Conservation (phyloP, 306 rosid genomes). For the Chamaecrista fasciculata region DNA sequence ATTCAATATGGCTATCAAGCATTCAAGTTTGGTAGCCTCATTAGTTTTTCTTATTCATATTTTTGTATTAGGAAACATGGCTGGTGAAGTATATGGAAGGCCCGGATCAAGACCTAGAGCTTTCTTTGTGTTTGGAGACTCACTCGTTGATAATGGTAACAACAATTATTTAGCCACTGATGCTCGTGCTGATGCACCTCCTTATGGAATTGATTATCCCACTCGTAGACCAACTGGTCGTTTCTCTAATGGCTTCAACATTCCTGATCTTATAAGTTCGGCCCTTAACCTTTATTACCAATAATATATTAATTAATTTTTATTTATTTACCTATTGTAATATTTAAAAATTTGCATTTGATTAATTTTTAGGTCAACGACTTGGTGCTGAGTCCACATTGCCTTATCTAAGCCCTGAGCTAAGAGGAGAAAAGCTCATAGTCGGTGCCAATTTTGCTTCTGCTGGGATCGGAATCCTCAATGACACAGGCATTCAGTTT, state of each 20-base stretch:
- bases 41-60: constrained; percentile 2
- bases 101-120: constrained; percentile 35
- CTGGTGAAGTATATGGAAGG: constrained; percentile 22
- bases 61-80: constrained; percentile 16
- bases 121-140: constrained; percentile 69
- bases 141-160: constrained; percentile 68
- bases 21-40: neutral
- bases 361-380: constrained; percentile 44
- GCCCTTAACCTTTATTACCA: too few relatives aligned
- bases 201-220: constrained; percentile 66
- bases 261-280: constrained; percentile 68
- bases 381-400: constrained; percentile 49
- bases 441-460: constrained; percentile 85
- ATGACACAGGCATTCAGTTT: constrained; percentile 82
- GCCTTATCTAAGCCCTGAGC: constrained; percentile 72
- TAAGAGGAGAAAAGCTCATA: constrained; percentile 55
- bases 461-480: constrained; percentile 76
- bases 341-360: too few relatives aligned
- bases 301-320: too few relatives aligned
- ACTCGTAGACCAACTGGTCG: constrained; percentile 57
- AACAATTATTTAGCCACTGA: constrained; percentile 59
- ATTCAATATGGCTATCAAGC: constrained; percentile 13
- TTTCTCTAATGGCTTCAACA: constrained; percentile 69
- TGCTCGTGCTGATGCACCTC: constrained; percentile 68
- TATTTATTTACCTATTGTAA: too few relatives aligned